Evolutionary conservation across 164 flowering plant genomes (phyloP), one percentile per base, ranked within the genome.

Genomic region (Chloranthus sessilifolius): DNA sequence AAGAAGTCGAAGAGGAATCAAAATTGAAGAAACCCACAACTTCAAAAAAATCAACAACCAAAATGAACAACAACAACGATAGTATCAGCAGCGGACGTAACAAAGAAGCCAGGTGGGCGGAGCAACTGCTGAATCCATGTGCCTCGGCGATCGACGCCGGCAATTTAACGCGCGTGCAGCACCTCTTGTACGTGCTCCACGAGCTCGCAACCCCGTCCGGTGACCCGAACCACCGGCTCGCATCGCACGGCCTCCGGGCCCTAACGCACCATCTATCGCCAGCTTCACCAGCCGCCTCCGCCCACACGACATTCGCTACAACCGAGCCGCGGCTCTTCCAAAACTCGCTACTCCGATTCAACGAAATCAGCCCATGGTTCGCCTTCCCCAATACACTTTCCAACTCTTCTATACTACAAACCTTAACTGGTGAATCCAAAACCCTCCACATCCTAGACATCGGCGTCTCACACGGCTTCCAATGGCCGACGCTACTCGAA

Each of bases 401-500:
- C 7, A 83, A 86, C 63, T 50, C 76, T 11, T 69, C 91, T 2
- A 77, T 86, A 29, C 74, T 86, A 23, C 90, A 83, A 59, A 34
- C 80, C 30, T 69, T 86, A 1, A 24, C 58, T 6, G 55, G 63
- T 24, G 72, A 56, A 23, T 50, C 58, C 17, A 20, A 23, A 19
- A 69, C 43, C 33, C 79, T 86, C 43, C 91, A 79, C 50, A 76
- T 86, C 46, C 59, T 86, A 37, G 91, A 86, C 45, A 78, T 86
- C 50, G 95, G 88, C 2, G 82, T 86, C 15, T 86, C 91, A 25
- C 95, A 86, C 63, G 91, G 91, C 4, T 59, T 81, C 14, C 95
- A 86, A 55, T 86, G 95, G 91, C 95, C 95, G 0, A 86, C 82
- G 0, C 78, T 86, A 30, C 73, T 86, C 3, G 91, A 83, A 36